These are phyloP conservation scores for Breynia disticha DNA, from an alignment of 441 rosid genomes.

Conservation along the genomic window DNA sequence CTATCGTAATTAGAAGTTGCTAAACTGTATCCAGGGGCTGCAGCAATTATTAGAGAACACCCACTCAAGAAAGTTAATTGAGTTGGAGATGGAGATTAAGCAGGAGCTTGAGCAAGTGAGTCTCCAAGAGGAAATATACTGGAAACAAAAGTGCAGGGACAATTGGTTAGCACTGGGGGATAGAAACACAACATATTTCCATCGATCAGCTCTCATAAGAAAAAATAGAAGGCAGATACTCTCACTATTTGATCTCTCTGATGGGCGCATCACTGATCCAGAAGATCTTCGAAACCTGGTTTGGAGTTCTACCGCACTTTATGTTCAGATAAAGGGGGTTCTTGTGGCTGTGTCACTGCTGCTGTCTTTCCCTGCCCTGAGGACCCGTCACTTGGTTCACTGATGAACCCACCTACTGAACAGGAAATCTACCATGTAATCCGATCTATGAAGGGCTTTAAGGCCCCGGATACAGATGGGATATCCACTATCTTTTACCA, in stretches of 20 bases:
- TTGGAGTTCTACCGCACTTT: not conserved
- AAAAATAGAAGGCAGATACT: not conserved
- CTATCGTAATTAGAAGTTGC: not conserved
- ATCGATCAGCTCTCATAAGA: not conserved
- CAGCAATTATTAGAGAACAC: not conserved
- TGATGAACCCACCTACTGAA: not conserved
- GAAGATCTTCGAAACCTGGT: not conserved
- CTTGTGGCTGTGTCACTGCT: not conserved
- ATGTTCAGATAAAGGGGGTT: not conserved
- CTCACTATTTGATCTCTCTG: not conserved
- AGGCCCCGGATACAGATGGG: not conserved
- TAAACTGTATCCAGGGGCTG: not conserved
- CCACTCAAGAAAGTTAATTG: not conserved
- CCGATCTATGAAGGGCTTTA: not conserved
- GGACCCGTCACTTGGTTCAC: not conserved
- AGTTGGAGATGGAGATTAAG: not conserved
- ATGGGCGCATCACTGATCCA: not conserved
- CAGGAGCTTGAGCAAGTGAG: no score
- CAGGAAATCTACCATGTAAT: not conserved
- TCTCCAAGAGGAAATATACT: no score
- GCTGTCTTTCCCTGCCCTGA: not conserved
- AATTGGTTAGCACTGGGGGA: no score
- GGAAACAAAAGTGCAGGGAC: no score
- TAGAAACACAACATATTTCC: not conserved
- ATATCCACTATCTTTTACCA: not conserved